These are phyloP conservation scores for Pachysandra terminalis DNA, from an alignment of 164 flowering plant genomes.

Conservation along the genomic window DNA sequence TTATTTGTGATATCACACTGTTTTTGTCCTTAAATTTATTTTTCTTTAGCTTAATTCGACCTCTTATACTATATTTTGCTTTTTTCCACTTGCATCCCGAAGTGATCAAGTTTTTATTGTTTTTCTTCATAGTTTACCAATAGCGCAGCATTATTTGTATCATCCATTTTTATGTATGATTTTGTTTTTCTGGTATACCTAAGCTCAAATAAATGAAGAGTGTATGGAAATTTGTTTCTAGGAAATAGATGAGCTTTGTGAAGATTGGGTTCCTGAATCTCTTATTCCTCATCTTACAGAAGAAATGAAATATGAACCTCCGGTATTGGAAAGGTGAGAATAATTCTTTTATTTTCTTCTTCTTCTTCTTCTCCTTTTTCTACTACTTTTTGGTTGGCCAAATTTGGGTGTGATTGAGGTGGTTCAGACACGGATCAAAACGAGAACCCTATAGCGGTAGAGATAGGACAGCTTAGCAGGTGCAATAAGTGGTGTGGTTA, in stretches of 20 bases:
- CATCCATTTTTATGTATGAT: neutral
- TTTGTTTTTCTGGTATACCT: neutral
- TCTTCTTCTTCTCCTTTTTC: no score
- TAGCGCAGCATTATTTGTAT: neutral
- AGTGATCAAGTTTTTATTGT: no score
- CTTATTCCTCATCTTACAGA: constrained; percentile 71
- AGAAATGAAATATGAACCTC: constrained; percentile 65
- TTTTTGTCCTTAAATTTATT: no score
- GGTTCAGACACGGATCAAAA: no score
- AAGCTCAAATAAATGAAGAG: neutral
- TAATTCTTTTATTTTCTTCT: neutral
- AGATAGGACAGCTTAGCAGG: no score
- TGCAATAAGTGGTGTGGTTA: no score
- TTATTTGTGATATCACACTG: no score
- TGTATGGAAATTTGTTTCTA: constrained; percentile 20
- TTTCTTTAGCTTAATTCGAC: neutral
- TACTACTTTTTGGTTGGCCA: no score
- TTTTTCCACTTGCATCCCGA: no score
- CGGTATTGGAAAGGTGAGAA: constrained; percentile 74
- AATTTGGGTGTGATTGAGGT: no score
- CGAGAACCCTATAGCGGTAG: no score
- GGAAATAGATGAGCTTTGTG: constrained; percentile 97
- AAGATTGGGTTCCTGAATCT: constrained; percentile 94
- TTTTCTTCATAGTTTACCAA: no score
- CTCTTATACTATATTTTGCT: neutral